A percentile compares a stretch with the other conserved stretches of the same genome.
These are phyloP conservation scores for Curvularia spicifera DNA, from an alignment of 2,329 filamentous ascomycete species.

Conservation along the genomic window DNA sequence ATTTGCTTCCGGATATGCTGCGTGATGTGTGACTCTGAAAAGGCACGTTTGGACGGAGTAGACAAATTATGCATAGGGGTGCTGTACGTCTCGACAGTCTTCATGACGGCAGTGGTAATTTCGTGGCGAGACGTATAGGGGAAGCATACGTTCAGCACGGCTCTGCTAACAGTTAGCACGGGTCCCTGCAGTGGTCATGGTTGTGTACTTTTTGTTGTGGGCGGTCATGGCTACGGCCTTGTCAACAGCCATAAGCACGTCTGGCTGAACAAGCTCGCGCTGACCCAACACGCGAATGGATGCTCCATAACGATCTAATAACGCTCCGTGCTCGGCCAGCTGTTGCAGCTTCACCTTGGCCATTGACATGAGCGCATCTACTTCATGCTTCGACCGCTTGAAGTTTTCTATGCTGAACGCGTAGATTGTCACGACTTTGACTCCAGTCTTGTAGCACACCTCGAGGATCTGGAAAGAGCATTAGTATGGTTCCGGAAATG, in stretches of 20 bases:
- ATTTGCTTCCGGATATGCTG: slow-evolving; percentile 73
- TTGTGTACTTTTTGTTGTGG: slow-evolving; percentile 76
- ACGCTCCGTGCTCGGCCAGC: slow-evolving; percentile 87
- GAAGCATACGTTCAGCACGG: slow-evolving; percentile 91
- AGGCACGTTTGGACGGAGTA: slow-evolving; percentile 66
- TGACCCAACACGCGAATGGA: slow-evolving; percentile 85
- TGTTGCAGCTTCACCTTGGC: slow-evolving; percentile 94
- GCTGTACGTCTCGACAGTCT: slow-evolving; percentile 86
- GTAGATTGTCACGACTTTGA: slow-evolving; percentile 96
- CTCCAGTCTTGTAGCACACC: slow-evolving; percentile 96
- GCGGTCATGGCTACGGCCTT: slow-evolving; percentile 85
- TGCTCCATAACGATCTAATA: slow-evolving; percentile 91
- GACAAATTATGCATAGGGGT: slow-evolving; percentile 66
- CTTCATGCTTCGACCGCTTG: slow-evolving; percentile 94
- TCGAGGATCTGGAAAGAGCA: slow-evolving; percentile 72
- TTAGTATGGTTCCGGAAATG: slow-evolving; percentile 42
- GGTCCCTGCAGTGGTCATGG: neutral
- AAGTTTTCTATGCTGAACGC: slow-evolving; percentile 99
- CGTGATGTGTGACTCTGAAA: slow-evolving; percentile 86
- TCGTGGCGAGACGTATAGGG: slow-evolving; percentile 96
- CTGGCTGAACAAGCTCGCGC: slow-evolving; percentile 79
- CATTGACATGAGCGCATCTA: slow-evolving; percentile 96
- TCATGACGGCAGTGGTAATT: slow-evolving; percentile 86
- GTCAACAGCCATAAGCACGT: slow-evolving; percentile 88
- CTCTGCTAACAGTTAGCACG: slow-evolving; percentile 47